Base-by-base conservation (phyloP, 139 green algal species). In the Klebsormidium nitens region DNA sequence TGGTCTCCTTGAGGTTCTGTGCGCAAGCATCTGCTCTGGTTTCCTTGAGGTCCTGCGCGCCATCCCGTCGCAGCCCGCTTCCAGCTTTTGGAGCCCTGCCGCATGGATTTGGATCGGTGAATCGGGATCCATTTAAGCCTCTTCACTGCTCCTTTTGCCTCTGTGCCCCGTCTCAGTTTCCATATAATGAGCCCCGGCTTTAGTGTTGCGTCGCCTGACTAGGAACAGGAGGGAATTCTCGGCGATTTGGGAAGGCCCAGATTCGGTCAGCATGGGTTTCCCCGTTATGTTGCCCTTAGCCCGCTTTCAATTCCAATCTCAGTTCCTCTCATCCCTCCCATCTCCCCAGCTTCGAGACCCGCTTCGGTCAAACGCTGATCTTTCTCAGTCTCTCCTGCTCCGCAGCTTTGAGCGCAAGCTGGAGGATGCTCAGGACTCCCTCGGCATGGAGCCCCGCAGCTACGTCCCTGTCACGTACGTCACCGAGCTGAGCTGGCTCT, bases 361-460 rank as follows among this genome's bases (percentile, higher is more conserved):
- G n/a, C n/a, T n/a, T n/a, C n/a, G n/a, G n/a, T n/a, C n/a, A n/a
- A n/a, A n/a, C n/a, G n/a, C n/a, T n/a, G n/a, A n/a, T n/a, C n/a
- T n/a, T n/a, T n/a, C n/a, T n/a, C n/a, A n/a, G n/a, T n/a, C n/a
- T n/a, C n/a, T n/a, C n/a, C n/a, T n/a, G n/a, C n/a, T n/a, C n/a
- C n/a, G n/a, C n/a, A n/a, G n/a, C n/a, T 98, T 99, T 79, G 95
- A 99, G 81, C 84, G 91, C 6, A 91, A 96, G 75, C 83, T 99
- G 67, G 91, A 98, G 63, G 93, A 96, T 29, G 91, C 90, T 5
- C 91, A 98, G 81, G 67, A 80, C 11, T 23, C 67, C 31, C 37
- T 90, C 56, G 84, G 82, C 26, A 58, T 81, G 34, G 64, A 67
- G 65, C 87, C 67, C 5, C 63, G 29, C 36, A 31, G 86, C 14